A percentile compares a stretch with the other conserved stretches of the same genome.
phyloP scores from a whole-genome alignment of 352 stramenopile species.

The Pythium dissotocum region DNA sequence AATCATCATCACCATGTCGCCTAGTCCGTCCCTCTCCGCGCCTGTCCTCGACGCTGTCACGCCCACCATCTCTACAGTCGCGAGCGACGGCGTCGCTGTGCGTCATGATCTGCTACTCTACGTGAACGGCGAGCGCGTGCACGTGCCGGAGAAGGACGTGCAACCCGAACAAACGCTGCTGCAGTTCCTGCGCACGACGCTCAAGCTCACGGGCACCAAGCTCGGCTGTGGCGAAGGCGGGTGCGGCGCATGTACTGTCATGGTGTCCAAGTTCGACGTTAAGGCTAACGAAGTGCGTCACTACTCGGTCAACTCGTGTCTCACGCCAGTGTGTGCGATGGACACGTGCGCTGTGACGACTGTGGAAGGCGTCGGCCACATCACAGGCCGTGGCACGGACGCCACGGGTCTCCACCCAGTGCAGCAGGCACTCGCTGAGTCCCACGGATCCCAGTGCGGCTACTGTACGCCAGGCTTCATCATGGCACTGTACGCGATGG shows the following conservation, averaged over 20 bases:
- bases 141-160: conserved; percentile 50
- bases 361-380: conserved; percentile 73
- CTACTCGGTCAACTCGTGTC: conserved; percentile 86
- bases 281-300: conserved; percentile 50
- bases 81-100: conserved; percentile 16
- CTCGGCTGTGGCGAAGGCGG: conserved; percentile 94
- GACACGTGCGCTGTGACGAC: conserved; percentile 86
- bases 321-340: conserved; percentile 81
- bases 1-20: conserved; percentile 10
- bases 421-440: conserved; percentile 89
- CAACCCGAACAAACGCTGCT: conserved; percentile 80
- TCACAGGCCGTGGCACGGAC: conserved; percentile 32
- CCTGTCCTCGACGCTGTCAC: neutral
- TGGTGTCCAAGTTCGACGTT: conserved; percentile 79
- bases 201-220: conserved; percentile 82
- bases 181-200: conserved; percentile 75
- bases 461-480: conserved; percentile 91
- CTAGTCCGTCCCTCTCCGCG: conserved; percentile 14
- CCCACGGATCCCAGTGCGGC: conserved; percentile 94
- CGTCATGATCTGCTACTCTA: conserved; percentile 69
- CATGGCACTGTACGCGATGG: conserved; percentile 84
- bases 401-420: conserved; percentile 69
- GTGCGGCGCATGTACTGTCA: conserved; percentile 96
- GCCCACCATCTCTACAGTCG: neutral
- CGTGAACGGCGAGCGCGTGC: conserved; percentile 65